phyloP scores from a whole-genome alignment of 1,284 basidiomycete genomes.

The Malassezia obtusa region DNA sequence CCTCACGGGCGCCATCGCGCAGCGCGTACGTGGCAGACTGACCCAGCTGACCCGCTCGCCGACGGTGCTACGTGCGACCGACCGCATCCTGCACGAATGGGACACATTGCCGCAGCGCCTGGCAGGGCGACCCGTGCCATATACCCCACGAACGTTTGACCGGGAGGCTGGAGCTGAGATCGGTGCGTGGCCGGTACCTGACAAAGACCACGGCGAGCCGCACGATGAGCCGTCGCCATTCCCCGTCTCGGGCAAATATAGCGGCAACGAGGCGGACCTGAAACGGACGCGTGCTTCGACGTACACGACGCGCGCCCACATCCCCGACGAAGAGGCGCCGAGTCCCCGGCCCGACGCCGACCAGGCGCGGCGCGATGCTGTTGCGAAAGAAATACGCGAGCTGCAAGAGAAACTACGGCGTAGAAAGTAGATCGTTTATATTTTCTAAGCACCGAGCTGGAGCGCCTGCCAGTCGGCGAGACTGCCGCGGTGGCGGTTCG shows the following conservation, averaged over 20 bases:
- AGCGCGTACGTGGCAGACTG: slow-evolving; percentile 1
- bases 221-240: slow-evolving; percentile 17
- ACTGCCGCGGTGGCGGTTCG: slow-evolving; percentile 22
- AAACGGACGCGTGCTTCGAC: background rate
- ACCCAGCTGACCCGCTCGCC: slow-evolving; percentile 13
- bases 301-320: background rate
- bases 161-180: too few species aligned
- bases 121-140: slow-evolving; percentile 11
- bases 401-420: slow-evolving; percentile 7
- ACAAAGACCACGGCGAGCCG: slow-evolving; percentile 9
- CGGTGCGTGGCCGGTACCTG: background rate
- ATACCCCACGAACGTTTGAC: background rate
- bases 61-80: slow-evolving; percentile 2
- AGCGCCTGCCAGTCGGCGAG: slow-evolving; percentile 29
- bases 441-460: slow-evolving; percentile 24
- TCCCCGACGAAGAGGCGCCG: background rate
- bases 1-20: background rate
- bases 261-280: background rate
- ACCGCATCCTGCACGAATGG: slow-evolving; percentile 16
- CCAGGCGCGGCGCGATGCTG: background rate
- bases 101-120: slow-evolving; percentile 12
- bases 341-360: background rate
- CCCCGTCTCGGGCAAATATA: slow-evolving; percentile 2
- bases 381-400: background rate
- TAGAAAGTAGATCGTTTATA: background rate